Percentiles rank a stretch among this genome's conserved stretches.
Conservation (phyloP, 192 early-diverging fungal genomes). For the Martensiomyces pterosporus region DNA sequence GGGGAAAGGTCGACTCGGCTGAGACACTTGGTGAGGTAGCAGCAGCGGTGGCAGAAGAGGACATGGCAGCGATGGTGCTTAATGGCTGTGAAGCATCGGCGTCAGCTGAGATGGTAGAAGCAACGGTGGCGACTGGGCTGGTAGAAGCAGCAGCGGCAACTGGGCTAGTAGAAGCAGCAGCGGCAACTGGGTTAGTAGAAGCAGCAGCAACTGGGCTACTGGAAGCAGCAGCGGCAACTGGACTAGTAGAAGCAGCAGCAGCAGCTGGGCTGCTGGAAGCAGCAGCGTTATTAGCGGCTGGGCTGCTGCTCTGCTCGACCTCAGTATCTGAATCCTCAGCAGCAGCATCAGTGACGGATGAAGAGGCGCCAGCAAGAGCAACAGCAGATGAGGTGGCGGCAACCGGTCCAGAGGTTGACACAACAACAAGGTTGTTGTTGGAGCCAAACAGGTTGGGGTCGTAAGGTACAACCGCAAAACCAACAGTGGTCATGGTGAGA, state of each 20-base stretch:
- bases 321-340: too few relatives aligned
- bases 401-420: neutral
- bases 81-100: neutral
- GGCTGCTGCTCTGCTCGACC: too few relatives aligned
- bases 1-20: neutral
- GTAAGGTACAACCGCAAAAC: constrained; percentile 34
- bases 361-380: neutral
- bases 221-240: too few relatives aligned
- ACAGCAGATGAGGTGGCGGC: neutral
- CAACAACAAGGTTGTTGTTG: constrained; percentile 6
- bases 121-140: neutral
- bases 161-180: neutral
- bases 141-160: neutral
- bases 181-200: neutral
- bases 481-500: constrained; percentile 39
- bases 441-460: constrained; percentile 38
- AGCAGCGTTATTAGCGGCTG: too few relatives aligned
- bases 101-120: neutral
- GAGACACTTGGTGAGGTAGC: too few relatives aligned
- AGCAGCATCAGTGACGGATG: neutral
- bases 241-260: too few relatives aligned
- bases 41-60: too few relatives aligned
- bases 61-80: too few relatives aligned
- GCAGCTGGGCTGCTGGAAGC: neutral
- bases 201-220: neutral